Evolutionary conservation across 495 filamentous ascomycete genomes (phyloP).

Genomic region (Daldinia bambusicola): DNA sequence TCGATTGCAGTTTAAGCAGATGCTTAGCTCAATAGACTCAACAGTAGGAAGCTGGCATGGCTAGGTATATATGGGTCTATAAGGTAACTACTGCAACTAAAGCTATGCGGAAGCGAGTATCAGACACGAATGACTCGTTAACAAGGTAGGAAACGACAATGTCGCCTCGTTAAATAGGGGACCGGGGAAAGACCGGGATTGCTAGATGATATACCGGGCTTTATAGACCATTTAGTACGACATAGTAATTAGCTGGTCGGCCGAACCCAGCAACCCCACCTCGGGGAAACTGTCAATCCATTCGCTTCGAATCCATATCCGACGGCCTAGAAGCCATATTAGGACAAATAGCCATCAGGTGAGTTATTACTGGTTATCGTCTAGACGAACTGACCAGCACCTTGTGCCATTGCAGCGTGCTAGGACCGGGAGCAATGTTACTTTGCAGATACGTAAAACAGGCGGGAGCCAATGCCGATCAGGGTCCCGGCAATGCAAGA

Average conservation of each 20-base stretch:
- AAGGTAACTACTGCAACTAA: not conserved
- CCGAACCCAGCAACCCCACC: conserved; percentile 7
- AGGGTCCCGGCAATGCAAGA: too few species aligned
- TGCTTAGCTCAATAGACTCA: not conserved
- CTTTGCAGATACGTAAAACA: conserved; percentile 7
- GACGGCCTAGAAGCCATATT: conserved; percentile 13
- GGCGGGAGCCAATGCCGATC: conserved; percentile 32
- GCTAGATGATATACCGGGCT: conserved; percentile 13
- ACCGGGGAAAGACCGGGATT: conserved; percentile 15
- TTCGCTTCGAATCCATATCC: conserved; percentile 1
- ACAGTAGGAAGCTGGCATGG: not conserved
- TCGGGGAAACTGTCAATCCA: conserved; percentile 10
- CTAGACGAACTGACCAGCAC: conserved; percentile 16
- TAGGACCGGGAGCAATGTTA: conserved; percentile 28
- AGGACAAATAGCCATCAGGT: conserved; percentile 7
- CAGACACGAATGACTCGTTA: not conserved
- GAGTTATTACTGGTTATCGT: conserved; percentile 24
- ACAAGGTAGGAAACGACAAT: conserved; percentile 10
- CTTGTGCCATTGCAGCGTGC: conserved; percentile 26
- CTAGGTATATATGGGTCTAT: not conserved
- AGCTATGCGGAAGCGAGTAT: not conserved
- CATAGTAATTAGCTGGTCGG: conserved; percentile 27
- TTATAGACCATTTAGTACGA: conserved; percentile 20
- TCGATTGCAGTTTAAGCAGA: not conserved
- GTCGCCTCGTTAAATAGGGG: conserved; percentile 15